These are phyloP conservation scores for Alternaria sp. DNA, from an alignment of 2,329 filamentous ascomycete genomes.

Conservation along the genomic window DNA sequence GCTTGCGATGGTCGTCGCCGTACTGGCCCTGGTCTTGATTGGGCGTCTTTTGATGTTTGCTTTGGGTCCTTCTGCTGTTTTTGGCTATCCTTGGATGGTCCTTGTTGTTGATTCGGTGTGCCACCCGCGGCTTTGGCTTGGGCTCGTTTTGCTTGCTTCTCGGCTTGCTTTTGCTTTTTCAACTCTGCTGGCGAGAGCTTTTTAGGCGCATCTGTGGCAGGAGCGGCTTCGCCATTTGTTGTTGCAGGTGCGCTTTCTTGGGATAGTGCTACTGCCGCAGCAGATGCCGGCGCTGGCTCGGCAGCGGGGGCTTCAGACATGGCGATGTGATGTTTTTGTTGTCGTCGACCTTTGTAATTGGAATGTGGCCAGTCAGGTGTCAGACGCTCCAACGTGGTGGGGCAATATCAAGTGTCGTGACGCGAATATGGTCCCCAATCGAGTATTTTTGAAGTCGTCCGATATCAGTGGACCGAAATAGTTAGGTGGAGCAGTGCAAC, in stretches of 20 bases:
- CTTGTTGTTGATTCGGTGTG: constrained; percentile 48
- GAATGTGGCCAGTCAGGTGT: constrained; percentile 13
- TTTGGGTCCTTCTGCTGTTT: constrained; percentile 49
- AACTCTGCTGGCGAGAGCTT: constrained; percentile 79
- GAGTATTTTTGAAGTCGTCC: background rate
- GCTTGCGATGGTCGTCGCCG: constrained; percentile 44
- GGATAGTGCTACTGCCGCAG: constrained; percentile 16
- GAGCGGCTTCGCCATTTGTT: constrained; percentile 33
- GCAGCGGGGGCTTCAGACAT: constrained; percentile 40
- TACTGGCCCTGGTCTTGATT: constrained; percentile 42
- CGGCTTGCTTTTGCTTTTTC: constrained; percentile 89
- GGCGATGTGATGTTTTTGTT: background rate
- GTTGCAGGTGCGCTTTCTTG: constrained; percentile 21
- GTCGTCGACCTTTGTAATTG: constrained; percentile 3
- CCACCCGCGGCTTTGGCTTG: constrained; percentile 64
- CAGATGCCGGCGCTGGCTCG: constrained; percentile 24
- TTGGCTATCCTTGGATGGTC: constrained; percentile 38
- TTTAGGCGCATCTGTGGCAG: constrained; percentile 40
- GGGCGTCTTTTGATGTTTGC: constrained; percentile 44
- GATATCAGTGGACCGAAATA: background rate
- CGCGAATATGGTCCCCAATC: background rate
- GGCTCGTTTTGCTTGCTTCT: constrained; percentile 86
- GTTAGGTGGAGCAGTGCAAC: constrained; percentile 3
- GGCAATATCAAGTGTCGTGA: constrained; percentile 9
- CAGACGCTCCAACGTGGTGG: constrained; percentile 17